Evolutionary conservation across 768 basidiomycete species (phyloP), one percentile per base, ranked within the genome.

Genomic region (Tephrocybe sp.): DNA sequence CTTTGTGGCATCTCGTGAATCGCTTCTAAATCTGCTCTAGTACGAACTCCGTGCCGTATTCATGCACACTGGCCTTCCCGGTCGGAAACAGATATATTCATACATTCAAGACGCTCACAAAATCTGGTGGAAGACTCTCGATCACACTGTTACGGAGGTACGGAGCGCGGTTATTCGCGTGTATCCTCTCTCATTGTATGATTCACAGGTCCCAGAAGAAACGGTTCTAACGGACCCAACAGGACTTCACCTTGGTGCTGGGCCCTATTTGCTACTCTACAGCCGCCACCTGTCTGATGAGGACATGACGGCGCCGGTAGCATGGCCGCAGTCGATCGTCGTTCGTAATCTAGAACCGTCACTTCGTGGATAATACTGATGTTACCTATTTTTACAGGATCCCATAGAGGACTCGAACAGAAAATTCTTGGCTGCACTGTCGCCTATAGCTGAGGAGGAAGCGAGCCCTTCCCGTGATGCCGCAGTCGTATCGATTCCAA

Each of bases 41-140:
- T 93, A 92, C 59, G 88, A 91, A 54, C 78, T 93, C 19, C 85
- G 88, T 2, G 84, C 79, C 7, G 89, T 91, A 4, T 73, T 92
- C 31, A 72, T 89, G 38, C 87, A 91, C 56, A 88, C 87, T 9
- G 90, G 90, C 4, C 67, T 89, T 26, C 85, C 82, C 34, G 90
- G 90, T 8, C 73, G 91, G 38, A 88, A 79, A 48, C 86, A 90
- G 57, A 69, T 89, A 8, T 89, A 90, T 62, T 86, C 87, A 5
- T 93, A 91, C 54, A 81, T 89, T 11, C 79, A 84, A 51, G 78
- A 83, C 48, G 64, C 63, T 24, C 75, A 80, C 36, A 83, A 77
- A 5, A 67, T 63, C 3, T 93, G 90, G 90, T 92, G 88, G 87
- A 92, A 88, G 68, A 86, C 83, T 2, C 74, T 86, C 7, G 91